Conservation (phyloP, 2,329 filamentous ascomycete species). For the Neoascochyta sp. region DNA sequence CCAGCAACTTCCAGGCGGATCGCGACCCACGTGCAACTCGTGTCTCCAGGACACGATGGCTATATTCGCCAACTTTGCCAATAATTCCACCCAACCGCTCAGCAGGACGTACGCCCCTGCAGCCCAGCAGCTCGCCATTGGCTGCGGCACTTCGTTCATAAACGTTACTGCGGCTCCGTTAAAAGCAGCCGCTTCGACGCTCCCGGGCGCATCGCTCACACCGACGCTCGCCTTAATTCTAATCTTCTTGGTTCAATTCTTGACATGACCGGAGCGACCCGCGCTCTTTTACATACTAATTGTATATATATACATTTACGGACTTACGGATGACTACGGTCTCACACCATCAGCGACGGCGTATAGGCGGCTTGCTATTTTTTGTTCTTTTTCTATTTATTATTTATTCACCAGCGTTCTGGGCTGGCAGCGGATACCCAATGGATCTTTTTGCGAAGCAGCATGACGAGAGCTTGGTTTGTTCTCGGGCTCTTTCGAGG, state of each 20-base stretch:
- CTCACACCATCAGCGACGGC: slow-evolving; percentile 38
- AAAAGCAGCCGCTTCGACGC: slow-evolving; percentile 27
- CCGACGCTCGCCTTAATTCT: slow-evolving; percentile 31
- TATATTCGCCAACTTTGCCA: slow-evolving; percentile 68
- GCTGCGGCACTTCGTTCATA: slow-evolving; percentile 55
- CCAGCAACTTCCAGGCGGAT: slow-evolving; percentile 60
- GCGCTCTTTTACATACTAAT: slow-evolving; percentile 9
- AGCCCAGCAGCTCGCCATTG: slow-evolving; percentile 68
- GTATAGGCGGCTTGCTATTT: slow-evolving; percentile 18
- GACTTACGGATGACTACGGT: slow-evolving; percentile 16
- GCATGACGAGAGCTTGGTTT: too few relatives aligned
- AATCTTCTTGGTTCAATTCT: slow-evolving; percentile 35
- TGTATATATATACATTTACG: slow-evolving; percentile 10
- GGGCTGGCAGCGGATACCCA: slow-evolving; percentile 18
- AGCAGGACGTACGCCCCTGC: slow-evolving; percentile 66
- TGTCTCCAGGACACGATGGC: slow-evolving; percentile 80
- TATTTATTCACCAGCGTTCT: too few relatives aligned
- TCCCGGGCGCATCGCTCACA: slow-evolving; percentile 20
- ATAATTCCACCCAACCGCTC: slow-evolving; percentile 63
- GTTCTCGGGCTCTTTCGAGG: too few relatives aligned
- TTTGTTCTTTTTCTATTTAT: slow-evolving; percentile 10
- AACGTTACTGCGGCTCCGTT: slow-evolving; percentile 47
- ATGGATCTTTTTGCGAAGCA: slow-evolving; percentile 6
- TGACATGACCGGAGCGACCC: slow-evolving; percentile 22
- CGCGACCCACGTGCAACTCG: slow-evolving; percentile 67